Evolutionary conservation across 768 basidiomycete genomes (phyloP).

Genomic region (Russula earlei): DNA sequence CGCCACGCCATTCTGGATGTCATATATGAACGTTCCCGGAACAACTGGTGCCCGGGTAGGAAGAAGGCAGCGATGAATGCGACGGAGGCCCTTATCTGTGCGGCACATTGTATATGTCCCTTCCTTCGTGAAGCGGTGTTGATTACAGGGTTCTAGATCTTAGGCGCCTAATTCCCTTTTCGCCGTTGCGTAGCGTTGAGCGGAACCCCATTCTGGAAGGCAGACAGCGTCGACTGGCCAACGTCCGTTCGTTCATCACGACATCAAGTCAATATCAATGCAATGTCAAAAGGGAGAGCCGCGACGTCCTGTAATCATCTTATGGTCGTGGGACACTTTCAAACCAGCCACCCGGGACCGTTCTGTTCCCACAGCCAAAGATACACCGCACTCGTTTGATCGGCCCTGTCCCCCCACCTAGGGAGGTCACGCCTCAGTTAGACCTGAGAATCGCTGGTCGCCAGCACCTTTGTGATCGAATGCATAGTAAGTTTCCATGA

Average conservation of each 20-base stretch:
- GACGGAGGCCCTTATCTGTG: not conserved
- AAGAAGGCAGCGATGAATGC: not conserved
- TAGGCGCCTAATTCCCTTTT: not conserved
- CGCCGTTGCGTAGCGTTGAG: not conserved
- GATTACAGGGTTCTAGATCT: not conserved
- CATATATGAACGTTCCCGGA: not conserved
- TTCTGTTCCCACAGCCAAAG: constrained; percentile 8
- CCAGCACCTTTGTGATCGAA: too few species aligned
- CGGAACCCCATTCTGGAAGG: not conserved
- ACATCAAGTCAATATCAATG: constrained; percentile 19
- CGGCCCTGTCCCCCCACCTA: not conserved
- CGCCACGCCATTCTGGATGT: not conserved
- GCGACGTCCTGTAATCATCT: not conserved
- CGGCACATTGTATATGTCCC: not conserved
- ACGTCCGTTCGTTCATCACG: constrained; percentile 16
- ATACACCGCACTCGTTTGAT: not conserved
- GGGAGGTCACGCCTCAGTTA: not conserved
- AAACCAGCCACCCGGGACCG: not conserved
- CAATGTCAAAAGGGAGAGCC: constrained; percentile 7
- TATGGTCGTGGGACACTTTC: constrained; percentile 1
- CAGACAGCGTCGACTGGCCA: not conserved
- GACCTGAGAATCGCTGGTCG: not conserved
- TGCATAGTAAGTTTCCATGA: not conserved
- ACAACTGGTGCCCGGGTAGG: not conserved
- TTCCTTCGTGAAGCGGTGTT: not conserved